Conservation (phyloP, 108 stramenopile species). For the Licmophora abbreviata region DNA sequence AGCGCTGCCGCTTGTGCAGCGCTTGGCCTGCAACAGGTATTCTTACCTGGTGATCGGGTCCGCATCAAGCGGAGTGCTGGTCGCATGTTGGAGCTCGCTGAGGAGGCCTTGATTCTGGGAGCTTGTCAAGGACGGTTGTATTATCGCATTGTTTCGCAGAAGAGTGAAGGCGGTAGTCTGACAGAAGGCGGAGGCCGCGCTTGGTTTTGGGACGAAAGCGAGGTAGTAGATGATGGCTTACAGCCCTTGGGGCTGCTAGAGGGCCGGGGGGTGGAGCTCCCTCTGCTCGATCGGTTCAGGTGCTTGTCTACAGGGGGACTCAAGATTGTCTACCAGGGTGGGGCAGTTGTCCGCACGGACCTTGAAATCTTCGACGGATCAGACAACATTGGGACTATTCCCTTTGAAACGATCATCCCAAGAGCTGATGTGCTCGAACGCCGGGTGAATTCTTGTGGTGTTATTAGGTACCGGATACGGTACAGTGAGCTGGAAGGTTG, state of each 20-base stretch:
- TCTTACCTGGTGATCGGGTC: conserved; percentile 85
- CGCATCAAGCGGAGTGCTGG: conserved; percentile 72
- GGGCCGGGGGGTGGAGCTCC: conserved; percentile 39
- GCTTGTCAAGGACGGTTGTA: conserved; percentile 70
- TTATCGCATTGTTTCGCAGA: conserved; percentile 80
- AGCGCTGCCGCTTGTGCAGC: conserved; percentile 79
- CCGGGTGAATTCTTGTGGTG: conserved; percentile 83
- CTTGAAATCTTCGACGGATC: conserved; percentile 78
- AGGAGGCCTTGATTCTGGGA: conserved; percentile 88
- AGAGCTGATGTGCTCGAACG: conserved; percentile 56
- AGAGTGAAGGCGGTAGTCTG: conserved; percentile 79
- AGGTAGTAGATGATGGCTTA: conserved; percentile 78
- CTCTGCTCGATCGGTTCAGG: conserved; percentile 50
- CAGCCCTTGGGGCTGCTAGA: conserved; percentile 38
- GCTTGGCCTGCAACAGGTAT: conserved; percentile 54
- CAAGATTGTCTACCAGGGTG: conserved; percentile 59
- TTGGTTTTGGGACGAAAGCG: conserved; percentile 82
- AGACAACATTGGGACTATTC: conserved; percentile 59
- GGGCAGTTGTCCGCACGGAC: conserved; percentile 77
- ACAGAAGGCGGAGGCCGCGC: conserved; percentile 79
- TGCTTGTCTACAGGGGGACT: conserved; percentile 49
- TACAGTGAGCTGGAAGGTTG: conserved; percentile 67
- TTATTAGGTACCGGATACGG: conserved; percentile 70
- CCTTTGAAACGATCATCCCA: conserved; percentile 52
- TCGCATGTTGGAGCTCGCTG: conserved; percentile 76